Base-by-base conservation (phyloP, 2,329 filamentous ascomycete species). In the Talaromyces verruculosus region DNA sequence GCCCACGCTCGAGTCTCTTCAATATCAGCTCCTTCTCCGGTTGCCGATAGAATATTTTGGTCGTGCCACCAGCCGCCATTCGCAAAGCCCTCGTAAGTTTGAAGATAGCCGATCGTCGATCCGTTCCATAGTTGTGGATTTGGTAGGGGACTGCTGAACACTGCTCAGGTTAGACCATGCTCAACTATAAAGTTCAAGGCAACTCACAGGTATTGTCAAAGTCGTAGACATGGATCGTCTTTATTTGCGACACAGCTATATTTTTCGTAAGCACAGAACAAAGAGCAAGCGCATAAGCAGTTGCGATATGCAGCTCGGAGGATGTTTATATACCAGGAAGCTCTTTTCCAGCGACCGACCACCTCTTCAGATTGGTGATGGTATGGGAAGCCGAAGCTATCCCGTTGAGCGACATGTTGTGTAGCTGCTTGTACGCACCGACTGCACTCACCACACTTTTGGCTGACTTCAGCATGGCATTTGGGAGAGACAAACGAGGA, bases 11-110 rank as follows among this genome's bases (percentile, higher is more conserved):
- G 88, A 49, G 85, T 82, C 77, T 98, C 93, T 79, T 98, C 95
- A 65, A 86, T 87, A 61, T 92, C 91, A 5, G 89, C 76, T 17
- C 95, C 95, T 65, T 92, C 86, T 62, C 95, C 95, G 0, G 93
- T 97, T 1, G 93, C 89, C 11, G 90, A 88, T 28, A 99, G 87
- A 68, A 99, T 93, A 69, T 87, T 88, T 51, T 88, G 86, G 74
- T 98, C 93, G 78, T 99, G 95, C 95, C 95, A 99, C 95, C 95
- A 99, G 68, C 94, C 93, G 70, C 93, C 94, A 70, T 90, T 91
- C 68, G 88, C 82, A 71, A 98, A 91, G 62, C 86, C 84, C 69
- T 96, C 91, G 69, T 91, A 89, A 57, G 84, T 88, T 67, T 91
- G 88, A 11, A 99, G 83, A 67, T 88, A 85, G 58, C 92, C 92